phyloP scores from a whole-genome alignment of 2,329 filamentous ascomycete genomes.

The Ascochyta koolunga region DNA sequence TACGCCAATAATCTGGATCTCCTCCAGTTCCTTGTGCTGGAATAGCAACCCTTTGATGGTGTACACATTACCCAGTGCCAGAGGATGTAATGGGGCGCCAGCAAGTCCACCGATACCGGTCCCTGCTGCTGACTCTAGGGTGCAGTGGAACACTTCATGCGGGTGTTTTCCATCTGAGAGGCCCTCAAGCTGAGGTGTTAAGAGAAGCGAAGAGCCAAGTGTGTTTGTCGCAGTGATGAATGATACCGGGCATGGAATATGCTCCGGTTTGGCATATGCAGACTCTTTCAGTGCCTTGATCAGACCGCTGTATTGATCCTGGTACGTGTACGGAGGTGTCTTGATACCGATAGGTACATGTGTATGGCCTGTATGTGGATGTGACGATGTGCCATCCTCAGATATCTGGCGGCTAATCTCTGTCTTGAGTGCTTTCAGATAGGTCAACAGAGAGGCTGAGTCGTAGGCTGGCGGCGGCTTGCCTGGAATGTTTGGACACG shows the following conservation, averaged over 20 bases:
- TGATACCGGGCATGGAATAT: conserved; percentile 53
- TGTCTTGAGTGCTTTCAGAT: conserved; percentile 58
- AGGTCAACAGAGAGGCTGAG: conserved; percentile 56
- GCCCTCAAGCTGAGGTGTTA: conserved; percentile 44
- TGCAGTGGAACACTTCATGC: conserved; percentile 30
- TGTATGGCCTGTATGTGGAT: conserved; percentile 11
- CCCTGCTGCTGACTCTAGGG: conserved; percentile 59
- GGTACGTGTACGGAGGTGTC: conserved; percentile 76
- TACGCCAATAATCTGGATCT: conserved; percentile 71
- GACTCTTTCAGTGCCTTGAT: conserved; percentile 56
- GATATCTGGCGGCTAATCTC: conserved; percentile 31
- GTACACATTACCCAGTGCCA: conserved; percentile 77
- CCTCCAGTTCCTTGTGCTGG: conserved; percentile 52
- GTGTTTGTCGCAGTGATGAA: conserved; percentile 80
- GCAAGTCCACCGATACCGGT: conserved; percentile 73
- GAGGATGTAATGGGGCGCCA: conserved; percentile 72
- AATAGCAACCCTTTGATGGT: conserved; percentile 68
- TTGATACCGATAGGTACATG: conserved; percentile 68
- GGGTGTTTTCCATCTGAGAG: conserved; percentile 12
- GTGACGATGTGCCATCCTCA: conserved; percentile 4
- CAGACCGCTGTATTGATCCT: conserved; percentile 67
- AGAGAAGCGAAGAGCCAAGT: conserved; percentile 70
- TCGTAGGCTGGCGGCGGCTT: conserved; percentile 75
- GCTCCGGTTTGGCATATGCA: conserved; percentile 21
- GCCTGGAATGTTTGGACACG: conserved; percentile 75